Percentiles rank a stretch among this genome's conserved stretches.
These are phyloP conservation scores for Cryphonectria naterciae DNA, from an alignment of 2,329 filamentous ascomycete species.

Conservation along the genomic window DNA sequence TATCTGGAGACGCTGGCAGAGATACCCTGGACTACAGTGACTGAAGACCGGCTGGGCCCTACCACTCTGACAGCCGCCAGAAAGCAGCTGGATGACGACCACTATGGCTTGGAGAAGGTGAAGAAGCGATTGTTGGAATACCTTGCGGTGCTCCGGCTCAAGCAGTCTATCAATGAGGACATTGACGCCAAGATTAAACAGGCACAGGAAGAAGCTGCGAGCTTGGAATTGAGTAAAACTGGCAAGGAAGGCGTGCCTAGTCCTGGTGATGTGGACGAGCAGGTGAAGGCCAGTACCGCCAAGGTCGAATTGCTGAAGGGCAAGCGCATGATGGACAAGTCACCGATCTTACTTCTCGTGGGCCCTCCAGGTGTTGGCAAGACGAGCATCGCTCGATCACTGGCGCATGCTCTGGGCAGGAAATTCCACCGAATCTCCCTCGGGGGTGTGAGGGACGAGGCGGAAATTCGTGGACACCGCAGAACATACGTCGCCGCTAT, in stretches of 20 bases:
- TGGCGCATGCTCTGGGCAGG: slow-evolving; percentile 87
- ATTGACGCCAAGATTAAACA: slow-evolving; percentile 78
- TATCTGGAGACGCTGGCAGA: slow-evolving; percentile 94
- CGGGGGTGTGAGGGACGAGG: slow-evolving; percentile 93
- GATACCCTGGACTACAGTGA: slow-evolving; percentile 87
- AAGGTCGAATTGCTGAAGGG: slow-evolving; percentile 78
- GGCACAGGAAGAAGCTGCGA: slow-evolving; percentile 60
- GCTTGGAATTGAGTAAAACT: slow-evolving; percentile 47
- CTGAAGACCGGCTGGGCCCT: slow-evolving; percentile 81
- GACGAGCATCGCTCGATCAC: slow-evolving; percentile 90
- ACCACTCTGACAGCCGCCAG: slow-evolving; percentile 79
- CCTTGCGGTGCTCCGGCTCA: slow-evolving; percentile 91
- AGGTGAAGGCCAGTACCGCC: slow-evolving; percentile 52
- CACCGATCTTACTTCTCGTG: slow-evolving; percentile 89
- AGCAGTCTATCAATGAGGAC: slow-evolving; percentile 85
- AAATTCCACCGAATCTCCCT: slow-evolving; percentile 98
- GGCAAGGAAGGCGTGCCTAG: slow-evolving; percentile 19
- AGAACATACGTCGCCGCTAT: slow-evolving; percentile 98
- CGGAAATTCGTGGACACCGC: slow-evolving; percentile 92
- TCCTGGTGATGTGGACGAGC: slow-evolving; percentile 36
- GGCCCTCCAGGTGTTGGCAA: slow-evolving; percentile 95
- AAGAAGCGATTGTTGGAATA: slow-evolving; percentile 97
- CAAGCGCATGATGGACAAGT: slow-evolving; percentile 90
- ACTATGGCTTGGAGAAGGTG: slow-evolving; percentile 94
- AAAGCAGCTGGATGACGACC: slow-evolving; percentile 91